These are phyloP conservation scores for Hypoxylon sp. DNA, from an alignment of 2,329 filamentous ascomycete species.

Conservation along the genomic window DNA sequence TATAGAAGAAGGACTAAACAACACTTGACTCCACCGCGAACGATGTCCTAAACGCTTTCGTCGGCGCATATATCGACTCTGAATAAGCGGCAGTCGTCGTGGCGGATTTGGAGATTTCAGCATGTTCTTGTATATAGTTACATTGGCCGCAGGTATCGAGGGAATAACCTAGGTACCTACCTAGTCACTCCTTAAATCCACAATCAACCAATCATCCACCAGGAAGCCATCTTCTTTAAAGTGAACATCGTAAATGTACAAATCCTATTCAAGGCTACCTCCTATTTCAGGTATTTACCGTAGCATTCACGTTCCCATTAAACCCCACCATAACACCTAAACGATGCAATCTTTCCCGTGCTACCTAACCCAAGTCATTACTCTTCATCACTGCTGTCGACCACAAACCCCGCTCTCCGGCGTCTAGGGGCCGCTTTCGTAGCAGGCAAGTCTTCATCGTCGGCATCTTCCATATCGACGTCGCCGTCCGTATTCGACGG, in stretches of 20 bases:
- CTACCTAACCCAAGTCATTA: constrained; percentile 42
- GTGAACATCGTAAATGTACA: background rate
- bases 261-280: background rate
- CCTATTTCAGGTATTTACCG: no score
- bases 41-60: no score
- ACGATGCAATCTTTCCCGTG: constrained; percentile 33
- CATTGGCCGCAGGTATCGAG: background rate
- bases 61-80: no score
- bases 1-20: constrained; percentile 28
- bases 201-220: background rate
- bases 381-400: constrained; percentile 72
- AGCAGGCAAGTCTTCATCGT: constrained; percentile 41
- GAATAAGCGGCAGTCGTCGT: background rate
- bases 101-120: background rate
- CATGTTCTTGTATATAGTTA: constrained; percentile 23
- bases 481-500: constrained; percentile 55
- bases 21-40: background rate
- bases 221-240: background rate
- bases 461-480: constrained; percentile 54
- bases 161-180: no score
- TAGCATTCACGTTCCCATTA: background rate
- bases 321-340: constrained; percentile 36
- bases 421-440: constrained; percentile 53
- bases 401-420: constrained; percentile 65
- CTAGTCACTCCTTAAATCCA: constrained; percentile 27